Evolutionary conservation across 805 yeast species (phyloP).

Genomic region (Kuraishia borneana): DNA sequence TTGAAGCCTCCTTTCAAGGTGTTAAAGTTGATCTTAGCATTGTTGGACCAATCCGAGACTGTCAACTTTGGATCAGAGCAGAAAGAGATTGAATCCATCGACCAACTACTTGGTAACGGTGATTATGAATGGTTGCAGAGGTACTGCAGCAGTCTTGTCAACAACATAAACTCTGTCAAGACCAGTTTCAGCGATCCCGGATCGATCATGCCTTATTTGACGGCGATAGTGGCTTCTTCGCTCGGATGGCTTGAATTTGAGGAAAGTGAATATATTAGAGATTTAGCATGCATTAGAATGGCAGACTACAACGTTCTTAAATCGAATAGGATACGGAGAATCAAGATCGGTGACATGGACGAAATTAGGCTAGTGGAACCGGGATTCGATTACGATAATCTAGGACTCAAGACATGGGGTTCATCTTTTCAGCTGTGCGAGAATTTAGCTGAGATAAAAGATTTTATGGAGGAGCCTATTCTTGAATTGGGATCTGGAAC

Average conservation of each 20-base stretch:
- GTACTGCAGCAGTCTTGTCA: neutral
- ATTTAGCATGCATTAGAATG: conserved; percentile 51
- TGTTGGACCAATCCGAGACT: neutral
- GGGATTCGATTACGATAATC: conserved; percentile 70
- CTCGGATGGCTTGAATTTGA: conserved; percentile 32
- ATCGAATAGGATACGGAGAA: conserved; percentile 62
- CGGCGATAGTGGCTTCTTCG: conserved; percentile 35
- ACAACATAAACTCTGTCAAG: neutral
- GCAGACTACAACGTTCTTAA: conserved; percentile 80
- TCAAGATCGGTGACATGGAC: conserved; percentile 30
- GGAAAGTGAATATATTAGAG: conserved; percentile 29
- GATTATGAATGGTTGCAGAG: neutral
- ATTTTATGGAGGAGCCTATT: conserved; percentile 22
- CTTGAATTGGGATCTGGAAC: conserved; percentile 94
- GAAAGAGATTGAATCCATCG: neutral
- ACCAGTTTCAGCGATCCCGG: neutral
- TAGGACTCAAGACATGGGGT: conserved; percentile 96
- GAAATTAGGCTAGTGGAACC: conserved; percentile 57
- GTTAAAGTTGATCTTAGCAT: neutral
- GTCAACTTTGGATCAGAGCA: neutral
- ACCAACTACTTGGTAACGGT: neutral
- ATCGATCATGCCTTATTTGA: conserved; percentile 34
- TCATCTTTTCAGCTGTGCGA: conserved; percentile 64
- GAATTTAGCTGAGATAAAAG: neutral
- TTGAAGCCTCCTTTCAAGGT: neutral